phyloP scores from a whole-genome alignment of 2,329 filamentous ascomycete genomes.

The Penicillium brevicompactum region DNA sequence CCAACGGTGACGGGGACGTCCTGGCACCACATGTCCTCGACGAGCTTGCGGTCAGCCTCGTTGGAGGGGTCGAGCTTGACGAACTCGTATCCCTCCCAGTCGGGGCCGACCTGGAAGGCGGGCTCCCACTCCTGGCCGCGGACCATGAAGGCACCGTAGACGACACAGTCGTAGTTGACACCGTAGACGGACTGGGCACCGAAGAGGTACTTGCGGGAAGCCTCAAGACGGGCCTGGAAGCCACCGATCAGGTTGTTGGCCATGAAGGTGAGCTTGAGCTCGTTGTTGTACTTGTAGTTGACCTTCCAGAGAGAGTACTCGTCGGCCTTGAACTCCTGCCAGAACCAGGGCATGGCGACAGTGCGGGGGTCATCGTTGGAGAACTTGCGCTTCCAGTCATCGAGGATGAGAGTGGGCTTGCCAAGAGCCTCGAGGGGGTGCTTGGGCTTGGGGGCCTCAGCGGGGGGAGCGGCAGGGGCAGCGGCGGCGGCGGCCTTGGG shows the following conservation, averaged over 20 bases:
- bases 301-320: conserved; percentile 96
- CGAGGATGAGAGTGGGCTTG: conserved; percentile 77
- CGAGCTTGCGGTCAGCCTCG: conserved; percentile 78
- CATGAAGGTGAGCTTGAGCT: conserved; percentile 98
- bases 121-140: conserved; percentile 76
- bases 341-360: conserved; percentile 93
- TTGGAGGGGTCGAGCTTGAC: conserved; percentile 91
- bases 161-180: conserved; percentile 81
- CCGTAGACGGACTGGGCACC: conserved; percentile 89
- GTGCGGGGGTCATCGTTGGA: conserved; percentile 88
- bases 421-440: conserved; percentile 88
- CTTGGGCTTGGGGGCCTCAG: conserved; percentile 81
- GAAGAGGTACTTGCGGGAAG: conserved; percentile 96
- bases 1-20: conserved; percentile 78
- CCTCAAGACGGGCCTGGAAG: conserved; percentile 97
- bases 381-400: conserved; percentile 99
- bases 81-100: conserved; percentile 96
- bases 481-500: conserved; percentile 63
- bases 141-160: conserved; percentile 91
- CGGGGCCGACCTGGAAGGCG: conserved; percentile 95
- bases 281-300: conserved; percentile 99
- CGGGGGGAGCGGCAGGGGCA: conserved; percentile 59
- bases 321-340: conserved; percentile 89
- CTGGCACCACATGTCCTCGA: conserved; percentile 89
- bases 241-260: conserved; percentile 96